Evolutionary conservation across 2,329 filamentous ascomycete genomes (phyloP).

Genomic region (Venturia asperata): DNA sequence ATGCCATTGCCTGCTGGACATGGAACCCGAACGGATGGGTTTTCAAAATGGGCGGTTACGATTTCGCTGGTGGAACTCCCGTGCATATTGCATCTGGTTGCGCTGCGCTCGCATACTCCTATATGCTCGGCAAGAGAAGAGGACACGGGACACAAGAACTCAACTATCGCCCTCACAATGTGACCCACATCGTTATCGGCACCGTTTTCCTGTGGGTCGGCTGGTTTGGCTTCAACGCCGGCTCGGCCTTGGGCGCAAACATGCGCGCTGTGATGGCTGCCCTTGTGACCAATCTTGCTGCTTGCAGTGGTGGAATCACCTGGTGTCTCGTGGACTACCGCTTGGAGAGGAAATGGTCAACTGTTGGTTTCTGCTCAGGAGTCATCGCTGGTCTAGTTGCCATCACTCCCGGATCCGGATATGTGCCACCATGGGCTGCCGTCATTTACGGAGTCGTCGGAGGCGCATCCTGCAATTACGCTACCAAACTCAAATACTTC

Average conservation of each 20-base stretch:
- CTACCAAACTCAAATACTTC: conserved; percentile 83
- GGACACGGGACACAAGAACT: conserved; percentile 82
- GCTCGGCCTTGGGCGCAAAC: conserved; percentile 73
- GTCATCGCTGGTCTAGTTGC: conserved; percentile 80
- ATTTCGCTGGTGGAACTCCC: conserved; percentile 85
- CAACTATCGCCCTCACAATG: conserved; percentile 88
- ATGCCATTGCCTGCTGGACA: conserved; percentile 90
- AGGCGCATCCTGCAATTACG: conserved; percentile 76
- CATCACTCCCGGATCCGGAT: conserved; percentile 83
- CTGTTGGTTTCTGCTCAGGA: conserved; percentile 87
- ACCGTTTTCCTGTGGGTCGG: conserved; percentile 93
- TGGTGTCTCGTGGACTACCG: conserved; percentile 88
- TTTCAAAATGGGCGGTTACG: conserved; percentile 69
- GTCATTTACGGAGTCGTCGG: conserved; percentile 72
- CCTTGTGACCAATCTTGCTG: conserved; percentile 77
- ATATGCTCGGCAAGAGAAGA: conserved; percentile 80
- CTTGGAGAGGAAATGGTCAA: conserved; percentile 85
- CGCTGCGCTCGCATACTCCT: conserved; percentile 79
- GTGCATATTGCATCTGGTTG: conserved; percentile 81
- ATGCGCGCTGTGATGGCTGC: conserved; percentile 80
- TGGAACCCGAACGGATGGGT: conserved; percentile 84
- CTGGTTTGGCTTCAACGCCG: conserved; percentile 93
- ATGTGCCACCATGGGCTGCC: conserved; percentile 76
- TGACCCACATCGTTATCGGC: conserved; percentile 84
- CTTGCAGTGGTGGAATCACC: conserved; percentile 75